Conservation (phyloP, 2,329 filamentous ascomycete genomes). For the Triangularia verruculosa region DNA sequence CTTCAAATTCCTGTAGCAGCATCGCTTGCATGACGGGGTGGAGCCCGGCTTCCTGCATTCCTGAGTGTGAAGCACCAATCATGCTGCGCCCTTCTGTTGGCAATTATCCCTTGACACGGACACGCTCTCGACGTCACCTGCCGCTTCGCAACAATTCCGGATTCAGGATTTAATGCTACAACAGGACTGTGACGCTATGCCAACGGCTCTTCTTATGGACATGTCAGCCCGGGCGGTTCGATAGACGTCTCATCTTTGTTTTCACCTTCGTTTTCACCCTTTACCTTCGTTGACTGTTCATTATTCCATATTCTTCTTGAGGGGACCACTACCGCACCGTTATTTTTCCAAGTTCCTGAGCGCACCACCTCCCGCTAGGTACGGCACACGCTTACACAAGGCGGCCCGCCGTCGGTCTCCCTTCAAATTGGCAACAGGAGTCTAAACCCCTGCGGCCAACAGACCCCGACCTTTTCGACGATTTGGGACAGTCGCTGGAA, state of each 20-base stretch:
- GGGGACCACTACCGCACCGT: no score
- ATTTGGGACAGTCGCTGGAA: background rate
- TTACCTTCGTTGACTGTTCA: background rate
- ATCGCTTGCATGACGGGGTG: constrained; percentile 4
- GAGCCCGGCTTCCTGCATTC: background rate
- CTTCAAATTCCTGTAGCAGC: constrained; percentile 1
- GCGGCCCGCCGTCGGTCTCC: background rate
- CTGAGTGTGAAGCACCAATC: constrained; percentile 19
- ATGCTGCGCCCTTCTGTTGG: constrained; percentile 11
- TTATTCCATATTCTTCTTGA: no score
- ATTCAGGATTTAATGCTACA: constrained; percentile 15
- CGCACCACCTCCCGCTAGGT: constrained; percentile 1
- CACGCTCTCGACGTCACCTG: constrained; percentile 21
- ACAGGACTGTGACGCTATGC: background rate
- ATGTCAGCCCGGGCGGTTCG: background rate
- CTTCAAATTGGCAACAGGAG: background rate
- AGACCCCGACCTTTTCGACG: background rate
- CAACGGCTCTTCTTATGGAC: background rate
- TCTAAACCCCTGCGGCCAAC: background rate
- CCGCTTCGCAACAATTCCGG: constrained; percentile 5
- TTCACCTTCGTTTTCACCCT: background rate
- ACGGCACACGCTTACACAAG: constrained; percentile 5
- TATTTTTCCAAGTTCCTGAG: constrained; percentile 4
- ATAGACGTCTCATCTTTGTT: background rate
- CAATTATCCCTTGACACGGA: constrained; percentile 28